A percentile compares a stretch with the other conserved stretches of the same genome.
Evolutionary conservation across 179 eudicot genomes (phyloP).

Genomic region (Heliamphora pulchella): DNA sequence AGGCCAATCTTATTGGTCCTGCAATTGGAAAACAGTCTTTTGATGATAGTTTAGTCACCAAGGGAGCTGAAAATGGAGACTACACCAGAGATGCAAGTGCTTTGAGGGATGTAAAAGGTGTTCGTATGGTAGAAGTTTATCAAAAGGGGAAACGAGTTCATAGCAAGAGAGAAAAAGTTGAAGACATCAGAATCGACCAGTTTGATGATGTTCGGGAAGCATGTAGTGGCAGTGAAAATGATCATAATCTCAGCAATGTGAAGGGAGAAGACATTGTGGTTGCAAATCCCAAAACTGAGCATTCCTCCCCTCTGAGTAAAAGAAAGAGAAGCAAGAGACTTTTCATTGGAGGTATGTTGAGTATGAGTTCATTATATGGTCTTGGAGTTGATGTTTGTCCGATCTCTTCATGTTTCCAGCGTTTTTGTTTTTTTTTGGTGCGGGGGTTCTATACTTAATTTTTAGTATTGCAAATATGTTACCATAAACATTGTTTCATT

Average conservation of each 20-base stretch:
- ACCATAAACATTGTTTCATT: neutral
- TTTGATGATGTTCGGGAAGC: constrained; percentile 63
- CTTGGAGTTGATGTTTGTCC: neutral
- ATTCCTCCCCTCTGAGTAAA: constrained; percentile 38
- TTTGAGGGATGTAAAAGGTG: constrained; percentile 27
- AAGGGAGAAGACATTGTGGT: constrained; percentile 36
- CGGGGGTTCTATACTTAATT: neutral
- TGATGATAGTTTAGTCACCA: constrained; percentile 62
- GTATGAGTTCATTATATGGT: no score
- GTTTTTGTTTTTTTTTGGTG: neutral
- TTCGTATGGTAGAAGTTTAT: constrained; percentile 23
- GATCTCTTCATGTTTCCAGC: neutral
- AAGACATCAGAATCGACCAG: constrained; percentile 30
- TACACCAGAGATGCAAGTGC: constrained; percentile 29
- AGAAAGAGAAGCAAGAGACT: constrained; percentile 67
- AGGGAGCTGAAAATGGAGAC: constrained; percentile 60
- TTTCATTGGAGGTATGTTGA: constrained; percentile 51
- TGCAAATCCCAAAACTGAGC: constrained; percentile 31
- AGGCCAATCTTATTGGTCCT: constrained; percentile 35
- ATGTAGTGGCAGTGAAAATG: constrained; percentile 69
- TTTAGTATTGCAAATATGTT: neutral
- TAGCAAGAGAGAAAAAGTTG: constrained; percentile 37
- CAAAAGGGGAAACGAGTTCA: constrained; percentile 34
- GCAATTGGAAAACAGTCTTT: constrained; percentile 51
- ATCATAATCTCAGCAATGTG: constrained; percentile 35